These are phyloP conservation scores for Podaxis pistillaris DNA, from an alignment of 768 basidiomycete species.

Conservation along the genomic window DNA sequence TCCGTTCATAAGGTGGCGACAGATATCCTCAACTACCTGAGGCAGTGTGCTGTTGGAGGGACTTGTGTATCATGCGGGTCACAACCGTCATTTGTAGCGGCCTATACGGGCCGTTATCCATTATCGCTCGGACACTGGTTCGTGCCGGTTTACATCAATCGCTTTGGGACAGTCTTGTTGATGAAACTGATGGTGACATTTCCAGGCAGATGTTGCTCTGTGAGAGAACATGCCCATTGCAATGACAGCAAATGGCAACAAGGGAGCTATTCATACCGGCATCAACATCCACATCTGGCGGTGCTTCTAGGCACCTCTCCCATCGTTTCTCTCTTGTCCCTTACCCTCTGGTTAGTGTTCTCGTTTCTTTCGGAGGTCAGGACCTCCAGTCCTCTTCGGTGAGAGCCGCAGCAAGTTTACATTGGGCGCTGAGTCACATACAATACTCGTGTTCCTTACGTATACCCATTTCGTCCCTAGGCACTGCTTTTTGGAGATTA, in stretches of 20 bases:
- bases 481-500: constrained; percentile 7
- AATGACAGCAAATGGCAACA: constrained; percentile 12
- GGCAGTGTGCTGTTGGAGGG: background rate
- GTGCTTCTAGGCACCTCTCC: background rate
- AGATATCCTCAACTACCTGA: background rate
- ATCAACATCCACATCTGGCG: constrained; percentile 1
- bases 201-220: background rate
- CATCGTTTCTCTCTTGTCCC: background rate
- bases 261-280: background rate
- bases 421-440: constrained; percentile 5
- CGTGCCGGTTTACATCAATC: background rate
- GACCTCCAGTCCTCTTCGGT: constrained; percentile 14
- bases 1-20: too few species aligned
- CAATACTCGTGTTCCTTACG: constrained; percentile 2
- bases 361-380: constrained; percentile 6
- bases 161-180: background rate
- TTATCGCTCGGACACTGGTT: background rate
- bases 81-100: background rate
- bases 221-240: background rate
- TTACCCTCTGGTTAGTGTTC: background rate
- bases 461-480: constrained; percentile 7
- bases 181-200: constrained; percentile 11
- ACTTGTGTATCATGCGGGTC: background rate
- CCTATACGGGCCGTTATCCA: background rate
- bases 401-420: background rate